Evolutionary conservation across 2,329 filamentous ascomycete genomes (phyloP).

Genomic region (Penicillium vulpinum): DNA sequence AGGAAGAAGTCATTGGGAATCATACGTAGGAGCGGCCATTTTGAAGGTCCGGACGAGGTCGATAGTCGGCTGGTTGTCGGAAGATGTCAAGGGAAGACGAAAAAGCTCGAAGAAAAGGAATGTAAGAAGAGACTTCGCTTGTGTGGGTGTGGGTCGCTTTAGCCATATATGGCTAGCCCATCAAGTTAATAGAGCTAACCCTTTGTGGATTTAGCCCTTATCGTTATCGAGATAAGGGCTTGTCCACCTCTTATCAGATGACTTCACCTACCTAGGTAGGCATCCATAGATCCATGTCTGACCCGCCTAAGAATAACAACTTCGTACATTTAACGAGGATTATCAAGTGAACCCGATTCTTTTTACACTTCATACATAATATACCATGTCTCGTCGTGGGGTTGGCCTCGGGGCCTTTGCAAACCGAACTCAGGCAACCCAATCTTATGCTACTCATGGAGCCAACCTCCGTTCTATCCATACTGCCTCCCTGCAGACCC

Average conservation of each 20-base stretch:
- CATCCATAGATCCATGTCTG: constrained; percentile 4
- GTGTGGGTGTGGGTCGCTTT: constrained; percentile 35
- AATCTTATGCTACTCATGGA: constrained; percentile 89
- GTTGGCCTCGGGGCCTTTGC: constrained; percentile 90
- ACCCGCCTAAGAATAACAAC: neutral
- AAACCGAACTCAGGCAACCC: constrained; percentile 77
- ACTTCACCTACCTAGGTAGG: too few species aligned
- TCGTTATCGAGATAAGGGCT: constrained; percentile 23
- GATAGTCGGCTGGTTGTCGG: constrained; percentile 41
- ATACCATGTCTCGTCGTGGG: constrained; percentile 56
- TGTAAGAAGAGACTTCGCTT: constrained; percentile 32
- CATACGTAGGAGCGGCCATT: constrained; percentile 66
- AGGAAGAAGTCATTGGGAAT: constrained; percentile 41
- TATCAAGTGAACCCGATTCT: neutral
- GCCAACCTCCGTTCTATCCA: constrained; percentile 81
- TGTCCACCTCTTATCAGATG: constrained; percentile 22
- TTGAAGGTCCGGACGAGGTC: constrained; percentile 48
- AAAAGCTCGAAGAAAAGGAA: constrained; percentile 24
- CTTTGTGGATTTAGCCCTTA: constrained; percentile 13
- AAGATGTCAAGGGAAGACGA: constrained; percentile 35
- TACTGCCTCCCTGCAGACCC: constrained; percentile 81
- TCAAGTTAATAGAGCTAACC: neutral
- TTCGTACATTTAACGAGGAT: neutral
- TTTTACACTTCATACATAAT: neutral
- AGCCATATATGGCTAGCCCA: constrained; percentile 12